Percentiles rank a stretch among this genome's conserved stretches.
Conservation (phyloP, 306 rosid species). For the Albizia julibrissin region DNA sequence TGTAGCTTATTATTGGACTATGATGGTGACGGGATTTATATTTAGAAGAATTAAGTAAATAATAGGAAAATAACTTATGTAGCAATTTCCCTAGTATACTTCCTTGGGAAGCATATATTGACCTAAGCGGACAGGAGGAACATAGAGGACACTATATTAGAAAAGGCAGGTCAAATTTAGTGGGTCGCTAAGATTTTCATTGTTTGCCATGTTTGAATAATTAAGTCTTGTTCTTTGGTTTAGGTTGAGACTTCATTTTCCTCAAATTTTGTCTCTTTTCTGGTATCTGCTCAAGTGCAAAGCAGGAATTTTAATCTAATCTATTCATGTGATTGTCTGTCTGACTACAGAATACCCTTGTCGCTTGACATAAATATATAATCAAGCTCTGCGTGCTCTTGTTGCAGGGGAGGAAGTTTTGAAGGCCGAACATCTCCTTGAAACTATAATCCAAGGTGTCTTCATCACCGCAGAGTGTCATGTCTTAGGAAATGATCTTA, state of each 20-base stretch:
- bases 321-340: slow-evolving; percentile 4
- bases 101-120: slow-evolving; percentile 5
- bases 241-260: neutral
- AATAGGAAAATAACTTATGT: neutral
- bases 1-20: neutral
- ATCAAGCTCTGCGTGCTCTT: slow-evolving; percentile 25
- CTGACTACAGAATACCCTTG: slow-evolving; percentile 16
- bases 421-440: slow-evolving; percentile 86
- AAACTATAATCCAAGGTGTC: slow-evolving; percentile 82
- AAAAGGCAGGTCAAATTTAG: slow-evolving; percentile 19
- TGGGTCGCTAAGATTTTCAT: neutral
- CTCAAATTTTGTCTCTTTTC: neutral
- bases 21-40: neutral
- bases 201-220: neutral
- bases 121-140: slow-evolving; percentile 23
- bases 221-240: neutral
- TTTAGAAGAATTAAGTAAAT: neutral
- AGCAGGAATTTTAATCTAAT: neutral
- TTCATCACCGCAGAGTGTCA: slow-evolving; percentile 20
- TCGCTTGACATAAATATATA: slow-evolving; percentile 25
- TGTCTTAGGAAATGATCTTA: slow-evolving; percentile 17
- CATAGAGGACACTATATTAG: neutral
- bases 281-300: neutral
- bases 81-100: neutral
- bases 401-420: slow-evolving; percentile 69